phyloP scores from a whole-genome alignment of 768 basidiomycete species.

The Leccinum subtestaceum region DNA sequence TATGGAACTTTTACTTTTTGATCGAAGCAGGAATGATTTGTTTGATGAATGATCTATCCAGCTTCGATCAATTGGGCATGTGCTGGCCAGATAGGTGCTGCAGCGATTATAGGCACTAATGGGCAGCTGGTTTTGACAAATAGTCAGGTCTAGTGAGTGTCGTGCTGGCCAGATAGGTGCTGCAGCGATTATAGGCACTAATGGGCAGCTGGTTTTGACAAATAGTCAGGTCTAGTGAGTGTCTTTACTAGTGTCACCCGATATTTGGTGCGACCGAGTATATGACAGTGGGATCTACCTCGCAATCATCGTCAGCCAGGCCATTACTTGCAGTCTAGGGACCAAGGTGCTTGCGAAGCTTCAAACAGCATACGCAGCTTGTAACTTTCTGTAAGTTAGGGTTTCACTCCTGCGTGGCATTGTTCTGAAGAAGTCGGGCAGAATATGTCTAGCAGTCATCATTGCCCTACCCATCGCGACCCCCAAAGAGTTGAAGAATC shows the following conservation, averaged over 20 bases:
- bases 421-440: neutral
- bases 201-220: conserved; percentile 34
- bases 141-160: conserved; percentile 44
- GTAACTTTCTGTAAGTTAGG: conserved; percentile 37
- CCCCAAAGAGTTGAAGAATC: conserved; percentile 57
- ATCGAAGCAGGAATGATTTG: neutral
- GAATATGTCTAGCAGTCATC: conserved; percentile 29
- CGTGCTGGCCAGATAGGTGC: conserved; percentile 51
- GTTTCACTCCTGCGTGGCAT: neutral
- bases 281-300: conserved; percentile 55
- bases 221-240: conserved; percentile 44
- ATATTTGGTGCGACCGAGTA: conserved; percentile 40
- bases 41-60: conserved; percentile 37
- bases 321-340: conserved; percentile 59
- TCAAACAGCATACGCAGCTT: conserved; percentile 49
- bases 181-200: conserved; percentile 54
- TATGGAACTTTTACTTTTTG: neutral
- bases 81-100: conserved; percentile 61
- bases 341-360: conserved; percentile 62
- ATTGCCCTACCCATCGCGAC: conserved; percentile 64
- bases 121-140: conserved; percentile 34
- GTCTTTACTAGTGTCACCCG: conserved; percentile 25
- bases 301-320: conserved; percentile 59
- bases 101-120: conserved; percentile 51
- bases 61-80: conserved; percentile 63